Evolutionary conservation across 2,329 filamentous ascomycete genomes (phyloP).

Genomic region (Herpotrichia juniperi): DNA sequence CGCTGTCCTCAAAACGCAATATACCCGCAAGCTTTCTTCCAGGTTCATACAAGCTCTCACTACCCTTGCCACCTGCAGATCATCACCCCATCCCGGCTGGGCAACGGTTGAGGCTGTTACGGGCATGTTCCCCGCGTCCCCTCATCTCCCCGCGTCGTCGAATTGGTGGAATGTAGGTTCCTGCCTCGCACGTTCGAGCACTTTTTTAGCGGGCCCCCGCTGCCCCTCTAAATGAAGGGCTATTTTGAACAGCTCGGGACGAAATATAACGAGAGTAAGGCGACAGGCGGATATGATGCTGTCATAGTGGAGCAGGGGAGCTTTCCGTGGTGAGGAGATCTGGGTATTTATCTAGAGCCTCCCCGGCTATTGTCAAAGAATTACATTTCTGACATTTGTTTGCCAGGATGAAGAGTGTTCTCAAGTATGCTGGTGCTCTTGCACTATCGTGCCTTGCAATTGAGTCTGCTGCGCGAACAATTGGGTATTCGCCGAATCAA

Average conservation of each 20-base stretch:
- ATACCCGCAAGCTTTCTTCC: neutral
- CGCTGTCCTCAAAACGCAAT: neutral
- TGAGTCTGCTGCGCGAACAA: conserved; percentile 54
- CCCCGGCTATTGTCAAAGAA: neutral
- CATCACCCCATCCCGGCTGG: conserved; percentile 10
- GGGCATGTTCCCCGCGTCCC: conserved; percentile 1
- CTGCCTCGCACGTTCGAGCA: neutral
- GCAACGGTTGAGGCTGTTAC: conserved; percentile 15
- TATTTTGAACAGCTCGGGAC: conserved; percentile 5
- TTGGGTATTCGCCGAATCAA: conserved; percentile 57
- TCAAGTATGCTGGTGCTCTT: conserved; percentile 20
- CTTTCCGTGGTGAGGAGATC: neutral
- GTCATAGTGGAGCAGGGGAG: conserved; percentile 7
- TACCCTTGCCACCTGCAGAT: conserved; percentile 8
- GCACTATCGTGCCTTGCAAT: conserved; percentile 49
- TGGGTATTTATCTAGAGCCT: conserved; percentile 2
- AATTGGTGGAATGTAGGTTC: conserved; percentile 13
- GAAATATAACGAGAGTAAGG: conserved; percentile 5
- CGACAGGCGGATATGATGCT: conserved; percentile 4
- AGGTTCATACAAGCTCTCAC: neutral
- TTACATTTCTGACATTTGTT: neutral
- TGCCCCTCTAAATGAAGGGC: neutral
- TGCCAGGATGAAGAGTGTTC: conserved; percentile 21
- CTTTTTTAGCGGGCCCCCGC: neutral
- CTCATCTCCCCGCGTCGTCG: conserved; percentile 6